Evolutionary conservation across 345 rosid genomes (phyloP).

Genomic region (Eucalyptus regnans): DNA sequence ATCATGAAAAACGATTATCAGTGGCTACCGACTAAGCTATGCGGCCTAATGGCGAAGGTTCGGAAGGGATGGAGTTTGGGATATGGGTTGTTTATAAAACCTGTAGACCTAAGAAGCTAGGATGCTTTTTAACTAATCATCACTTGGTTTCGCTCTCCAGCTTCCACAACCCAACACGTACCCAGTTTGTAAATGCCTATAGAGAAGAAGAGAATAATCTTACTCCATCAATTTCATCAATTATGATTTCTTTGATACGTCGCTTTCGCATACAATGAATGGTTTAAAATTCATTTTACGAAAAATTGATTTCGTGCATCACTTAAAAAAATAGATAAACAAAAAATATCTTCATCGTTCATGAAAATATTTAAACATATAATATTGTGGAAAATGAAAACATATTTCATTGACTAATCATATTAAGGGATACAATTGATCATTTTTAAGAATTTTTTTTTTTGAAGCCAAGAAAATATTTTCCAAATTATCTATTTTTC

Average conservation of each 20-base stretch:
- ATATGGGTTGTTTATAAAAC: background rate
- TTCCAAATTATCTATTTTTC: too few relatives aligned
- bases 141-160: background rate
- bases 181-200: background rate
- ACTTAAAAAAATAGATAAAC: too few relatives aligned
- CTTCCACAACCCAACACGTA: background rate
- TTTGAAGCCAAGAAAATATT: too few relatives aligned
- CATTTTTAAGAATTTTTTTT: too few relatives aligned
- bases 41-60: background rate
- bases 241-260: rapidly evolving
- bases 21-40: background rate
- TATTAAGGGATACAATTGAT: background rate
- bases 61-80: background rate
- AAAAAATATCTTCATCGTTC: too few relatives aligned
- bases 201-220: background rate
- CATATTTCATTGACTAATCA: too few relatives aligned
- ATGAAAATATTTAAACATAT: too few relatives aligned
- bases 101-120: background rate
- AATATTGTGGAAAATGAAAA: too few relatives aligned
- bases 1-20: background rate
- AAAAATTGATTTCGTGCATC: background rate
- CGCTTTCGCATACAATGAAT: too few relatives aligned
- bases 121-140: background rate
- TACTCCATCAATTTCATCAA: background rate
- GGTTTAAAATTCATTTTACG: too few relatives aligned